A percentile compares a stretch with the other conserved stretches of the same genome.
These are phyloP conservation scores for Yamadazyma phyllophila DNA, from an alignment of 805 yeast species.

Conservation along the genomic window DNA sequence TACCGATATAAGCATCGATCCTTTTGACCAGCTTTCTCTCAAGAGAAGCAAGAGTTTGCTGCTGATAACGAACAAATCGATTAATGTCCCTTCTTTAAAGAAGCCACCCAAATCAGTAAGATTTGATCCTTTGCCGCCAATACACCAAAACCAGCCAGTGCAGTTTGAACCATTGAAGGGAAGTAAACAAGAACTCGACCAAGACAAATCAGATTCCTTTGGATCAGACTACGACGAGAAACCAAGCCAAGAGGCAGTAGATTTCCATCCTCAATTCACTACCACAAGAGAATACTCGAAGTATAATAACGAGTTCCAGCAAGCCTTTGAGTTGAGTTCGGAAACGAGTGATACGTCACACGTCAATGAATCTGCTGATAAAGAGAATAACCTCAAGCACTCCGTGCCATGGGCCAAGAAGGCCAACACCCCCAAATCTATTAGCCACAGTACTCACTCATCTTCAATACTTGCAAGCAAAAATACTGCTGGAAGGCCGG, in stretches of 20 bases:
- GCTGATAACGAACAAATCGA: constrained; percentile 10
- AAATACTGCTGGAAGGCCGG: too few relatives aligned
- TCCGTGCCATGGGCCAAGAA: constrained; percentile 2
- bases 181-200: neutral
- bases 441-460: too few relatives aligned
- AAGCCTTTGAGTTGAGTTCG: constrained; percentile 1
- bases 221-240: constrained; percentile 2
- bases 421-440: neutral
- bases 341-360: neutral
- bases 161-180: too few relatives aligned
- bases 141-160: too few relatives aligned
- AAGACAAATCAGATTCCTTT: neutral
- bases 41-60: constrained; percentile 17
- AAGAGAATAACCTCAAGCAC: neutral
- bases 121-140: constrained; percentile 1
- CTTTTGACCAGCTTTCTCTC: constrained; percentile 17
- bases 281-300: neutral
- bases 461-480: too few relatives aligned
- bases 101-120: constrained; percentile 5
- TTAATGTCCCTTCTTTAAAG: constrained; percentile 8
- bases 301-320: constrained; percentile 4
- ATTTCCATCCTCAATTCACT: neutral
- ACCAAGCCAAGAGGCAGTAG: neutral
- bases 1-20: constrained; percentile 21
- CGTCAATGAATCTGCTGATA: neutral